These are phyloP conservation scores for Chrysopogon serrulatus DNA, from an alignment of 176 grass and related monocot species.

Conservation along the genomic window DNA sequence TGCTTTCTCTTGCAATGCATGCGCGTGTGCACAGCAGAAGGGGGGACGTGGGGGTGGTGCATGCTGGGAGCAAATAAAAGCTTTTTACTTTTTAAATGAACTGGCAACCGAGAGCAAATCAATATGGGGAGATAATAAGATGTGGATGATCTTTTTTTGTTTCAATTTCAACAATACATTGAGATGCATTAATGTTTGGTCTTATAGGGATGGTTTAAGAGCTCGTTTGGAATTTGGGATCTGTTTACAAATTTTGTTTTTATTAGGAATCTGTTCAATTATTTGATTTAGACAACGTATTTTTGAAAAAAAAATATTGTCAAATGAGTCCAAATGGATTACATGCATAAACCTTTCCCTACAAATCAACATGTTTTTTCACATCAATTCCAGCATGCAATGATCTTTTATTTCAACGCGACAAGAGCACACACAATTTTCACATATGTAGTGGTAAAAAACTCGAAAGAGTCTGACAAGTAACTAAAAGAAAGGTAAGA, in stretches of 20 bases:
- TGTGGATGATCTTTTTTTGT: background rate
- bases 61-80: background rate
- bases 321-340: too few species aligned
- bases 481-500: background rate
- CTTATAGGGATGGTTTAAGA: too few species aligned
- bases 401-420: background rate
- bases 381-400: background rate
- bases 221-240: too few species aligned
- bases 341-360: background rate
- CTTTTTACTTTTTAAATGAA: background rate
- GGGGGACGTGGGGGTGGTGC: background rate
- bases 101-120: background rate
- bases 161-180: background rate
- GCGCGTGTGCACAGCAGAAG: too few species aligned
- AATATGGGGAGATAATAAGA: background rate
- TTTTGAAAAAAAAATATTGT: too few species aligned
- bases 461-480: background rate
- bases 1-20: background rate
- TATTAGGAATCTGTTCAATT: too few species aligned
- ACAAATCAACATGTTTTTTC: too few species aligned
- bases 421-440: background rate
- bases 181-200: background rate
- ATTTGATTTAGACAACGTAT: too few species aligned
- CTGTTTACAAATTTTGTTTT: too few species aligned
- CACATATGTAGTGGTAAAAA: background rate